Evolutionary conservation across 2,329 filamentous ascomycete genomes (phyloP), one percentile per base, ranked within the genome.

Genomic region (Cucurbitaria berberidis): DNA sequence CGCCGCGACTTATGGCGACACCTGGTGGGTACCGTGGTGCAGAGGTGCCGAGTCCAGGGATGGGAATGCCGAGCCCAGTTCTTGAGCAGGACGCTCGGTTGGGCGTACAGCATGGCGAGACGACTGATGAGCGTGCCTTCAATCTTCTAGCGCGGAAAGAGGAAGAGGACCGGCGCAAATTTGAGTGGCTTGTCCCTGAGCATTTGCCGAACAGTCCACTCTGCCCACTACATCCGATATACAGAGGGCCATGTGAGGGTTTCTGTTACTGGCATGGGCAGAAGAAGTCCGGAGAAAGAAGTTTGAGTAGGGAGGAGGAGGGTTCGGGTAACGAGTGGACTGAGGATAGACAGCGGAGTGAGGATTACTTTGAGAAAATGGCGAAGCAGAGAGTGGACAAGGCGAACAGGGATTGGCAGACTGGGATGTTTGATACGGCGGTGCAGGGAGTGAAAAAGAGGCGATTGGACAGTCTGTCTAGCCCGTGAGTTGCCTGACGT

Each of bases 181-280:
- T 78, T 36, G 75, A 77, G 44, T 70, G 77, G 62, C 63, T 76
- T 15, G 55, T 76, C 1, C 77, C 78, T 2, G 79, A 81, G 57
- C 79, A 81, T 60, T 53, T 80, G 6, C 75, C 76, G 1, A 72
- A 51, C 5, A 78, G 75, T 48, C 77, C 77, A 7, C 53, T 80
- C 2, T 81, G 79, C 62, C 78, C 79, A 6, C 64, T 77, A 15
- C 70, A 74, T 58, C 59, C 66, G 11, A 76, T 73, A 51, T 76
- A 80, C 53, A 55, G 56, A 10, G 72, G 74, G 9, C 68, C 70
- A 8, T 74, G 73, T 6, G 70, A 54, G 16, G 77, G 74, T 3
- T 61, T 76, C 34, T 81, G 78, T 53, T 70, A 75, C 29, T 78
- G 72, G 65, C 79, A 81, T 67, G 74, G 55, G 4, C 38, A 36